Evolutionary conservation across 306 rosid genomes (phyloP).

Genomic region (Fragaria vesca): DNA sequence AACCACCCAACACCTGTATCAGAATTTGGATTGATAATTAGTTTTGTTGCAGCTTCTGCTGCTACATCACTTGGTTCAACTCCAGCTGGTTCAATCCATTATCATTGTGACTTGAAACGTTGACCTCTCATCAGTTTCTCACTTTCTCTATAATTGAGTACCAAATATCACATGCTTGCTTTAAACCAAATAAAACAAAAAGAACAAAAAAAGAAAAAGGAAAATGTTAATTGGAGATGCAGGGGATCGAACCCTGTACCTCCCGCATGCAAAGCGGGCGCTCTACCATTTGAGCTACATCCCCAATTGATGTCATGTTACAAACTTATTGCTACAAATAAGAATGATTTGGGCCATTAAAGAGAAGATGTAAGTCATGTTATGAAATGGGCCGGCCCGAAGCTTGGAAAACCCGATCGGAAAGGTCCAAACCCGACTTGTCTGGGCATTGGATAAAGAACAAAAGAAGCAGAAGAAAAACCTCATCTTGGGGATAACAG

Average conservation of each 20-base stretch:
- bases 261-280: constrained; percentile 72
- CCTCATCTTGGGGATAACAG: constrained; percentile 12
- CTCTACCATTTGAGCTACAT: constrained; percentile 77
- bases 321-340: too few species aligned
- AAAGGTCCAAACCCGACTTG: neutral
- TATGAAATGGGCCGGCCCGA: neutral
- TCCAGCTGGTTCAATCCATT: constrained; percentile 11
- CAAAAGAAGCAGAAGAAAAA: neutral
- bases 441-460: neutral
- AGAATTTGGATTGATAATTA: neutral
- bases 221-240: constrained; percentile 29
- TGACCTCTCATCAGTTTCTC: neutral
- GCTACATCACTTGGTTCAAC: neutral
- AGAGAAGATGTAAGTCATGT: neutral
- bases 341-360: neutral
- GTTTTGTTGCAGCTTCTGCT: neutral
- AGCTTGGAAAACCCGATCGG: neutral
- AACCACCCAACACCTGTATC: constrained; percentile 2
- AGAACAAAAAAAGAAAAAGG: too few species aligned
- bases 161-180: neutral
- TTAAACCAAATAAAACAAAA: too few species aligned
- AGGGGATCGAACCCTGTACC: constrained; percentile 68
- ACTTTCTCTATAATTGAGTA: neutral
- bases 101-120: neutral
- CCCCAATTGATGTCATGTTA: constrained; percentile 3